A percentile compares a stretch with the other conserved stretches of the same genome.
These are phyloP conservation scores for Colletotrichum acutatum DNA, from an alignment of 2,329 filamentous ascomycete genomes.

Conservation along the genomic window DNA sequence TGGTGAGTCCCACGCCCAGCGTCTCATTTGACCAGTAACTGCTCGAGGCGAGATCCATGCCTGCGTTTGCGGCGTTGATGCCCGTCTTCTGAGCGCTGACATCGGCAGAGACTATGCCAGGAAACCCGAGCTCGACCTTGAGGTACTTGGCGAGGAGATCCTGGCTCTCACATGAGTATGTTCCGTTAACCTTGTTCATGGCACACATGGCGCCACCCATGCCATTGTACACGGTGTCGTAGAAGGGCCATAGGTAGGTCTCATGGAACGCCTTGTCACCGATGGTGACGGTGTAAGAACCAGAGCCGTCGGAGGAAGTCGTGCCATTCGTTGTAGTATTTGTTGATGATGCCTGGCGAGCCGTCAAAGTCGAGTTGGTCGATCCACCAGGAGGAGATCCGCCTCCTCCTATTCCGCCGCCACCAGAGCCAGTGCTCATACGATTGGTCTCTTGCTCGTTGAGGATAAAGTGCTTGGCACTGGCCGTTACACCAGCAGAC, in stretches of 20 bases:
- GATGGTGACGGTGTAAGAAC: slow-evolving; percentile 42
- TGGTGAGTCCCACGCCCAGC: slow-evolving; percentile 66
- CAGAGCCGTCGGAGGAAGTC: slow-evolving; percentile 57
- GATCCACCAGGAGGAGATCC: slow-evolving; percentile 43
- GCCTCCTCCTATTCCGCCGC: slow-evolving; percentile 57
- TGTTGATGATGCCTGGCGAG: slow-evolving; percentile 76
- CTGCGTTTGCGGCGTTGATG: slow-evolving; percentile 41
- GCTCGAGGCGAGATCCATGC: slow-evolving; percentile 49
- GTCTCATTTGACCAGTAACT: slow-evolving; percentile 66
- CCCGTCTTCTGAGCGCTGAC: slow-evolving; percentile 37
- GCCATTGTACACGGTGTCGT: slow-evolving; percentile 37
- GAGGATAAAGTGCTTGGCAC: slow-evolving; percentile 67
- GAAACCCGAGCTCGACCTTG: slow-evolving; percentile 43
- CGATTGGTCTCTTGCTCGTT: slow-evolving; percentile 70
- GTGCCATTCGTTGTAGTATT: slow-evolving; percentile 65
- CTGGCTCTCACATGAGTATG: slow-evolving; percentile 40
- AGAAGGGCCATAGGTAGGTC: slow-evolving; percentile 40
- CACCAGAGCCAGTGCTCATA: slow-evolving; percentile 42
- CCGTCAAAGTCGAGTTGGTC: not conserved
- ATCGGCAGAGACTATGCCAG: slow-evolving; percentile 38
- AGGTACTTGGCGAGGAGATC: slow-evolving; percentile 38
- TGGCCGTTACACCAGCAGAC: not conserved
- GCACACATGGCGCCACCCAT: slow-evolving; percentile 40
- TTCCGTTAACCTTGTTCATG: slow-evolving; percentile 41
- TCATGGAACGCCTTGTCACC: slow-evolving; percentile 41